Percentiles rank a stretch among this genome's conserved stretches.
Evolutionary conservation across 1,284 basidiomycete genomes (phyloP).

Genomic region (Tremellales sp.): DNA sequence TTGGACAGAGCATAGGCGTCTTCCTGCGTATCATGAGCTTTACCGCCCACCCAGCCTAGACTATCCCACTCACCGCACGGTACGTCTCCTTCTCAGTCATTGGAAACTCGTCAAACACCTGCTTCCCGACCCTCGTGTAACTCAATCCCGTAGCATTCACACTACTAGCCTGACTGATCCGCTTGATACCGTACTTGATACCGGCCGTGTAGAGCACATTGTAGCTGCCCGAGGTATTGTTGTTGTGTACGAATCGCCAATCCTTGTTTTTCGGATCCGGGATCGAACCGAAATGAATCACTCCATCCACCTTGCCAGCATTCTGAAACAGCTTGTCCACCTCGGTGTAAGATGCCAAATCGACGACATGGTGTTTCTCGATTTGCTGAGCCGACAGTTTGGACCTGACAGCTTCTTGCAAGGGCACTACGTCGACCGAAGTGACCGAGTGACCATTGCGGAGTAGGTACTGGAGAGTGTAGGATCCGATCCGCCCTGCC

Average conservation of each 20-base stretch:
- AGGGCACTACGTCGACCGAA: conserved; percentile 33
- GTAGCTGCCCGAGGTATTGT: conserved; percentile 38
- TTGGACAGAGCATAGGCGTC: conserved; percentile 44
- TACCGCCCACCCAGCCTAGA: background rate
- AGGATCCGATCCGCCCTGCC: conserved; percentile 31
- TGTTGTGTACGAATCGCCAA: conserved; percentile 38
- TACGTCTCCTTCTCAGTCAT: conserved; percentile 29
- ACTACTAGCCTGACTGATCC: conserved; percentile 45
- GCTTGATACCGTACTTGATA: conserved; percentile 16
- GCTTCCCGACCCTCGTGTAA: conserved; percentile 25
- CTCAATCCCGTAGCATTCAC: conserved; percentile 39
- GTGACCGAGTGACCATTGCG: conserved; percentile 29
- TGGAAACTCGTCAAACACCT: conserved; percentile 30
- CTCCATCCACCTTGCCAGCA: conserved; percentile 26
- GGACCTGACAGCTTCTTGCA: conserved; percentile 10
- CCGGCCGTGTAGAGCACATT: conserved; percentile 45
- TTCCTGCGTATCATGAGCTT: conserved; percentile 17
- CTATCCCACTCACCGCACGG: conserved; percentile 23
- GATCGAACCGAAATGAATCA: conserved; percentile 47
- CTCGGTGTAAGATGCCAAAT: conserved; percentile 26
- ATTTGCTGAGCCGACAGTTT: conserved; percentile 1
- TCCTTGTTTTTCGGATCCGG: conserved; percentile 33
- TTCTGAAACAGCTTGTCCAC: conserved; percentile 26
- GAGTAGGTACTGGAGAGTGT: conserved; percentile 24
- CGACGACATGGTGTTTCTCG: conserved; percentile 19